These are phyloP conservation scores for Aureobasidium sp. DNA, from an alignment of 2,329 filamentous ascomycete species.

Conservation along the genomic window DNA sequence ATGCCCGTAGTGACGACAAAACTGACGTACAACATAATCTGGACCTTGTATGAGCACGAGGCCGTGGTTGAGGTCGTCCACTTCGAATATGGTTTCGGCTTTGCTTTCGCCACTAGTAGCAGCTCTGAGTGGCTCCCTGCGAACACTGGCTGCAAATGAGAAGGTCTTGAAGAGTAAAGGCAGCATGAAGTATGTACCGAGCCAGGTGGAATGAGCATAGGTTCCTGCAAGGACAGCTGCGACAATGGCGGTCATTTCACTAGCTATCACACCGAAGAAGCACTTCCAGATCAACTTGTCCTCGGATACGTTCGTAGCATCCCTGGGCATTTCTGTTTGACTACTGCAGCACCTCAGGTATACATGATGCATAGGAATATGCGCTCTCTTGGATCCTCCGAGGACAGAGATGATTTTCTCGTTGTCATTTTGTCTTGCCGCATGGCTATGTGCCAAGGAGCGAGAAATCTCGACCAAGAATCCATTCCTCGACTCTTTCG, in stretches of 20 bases:
- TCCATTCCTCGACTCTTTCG: neutral
- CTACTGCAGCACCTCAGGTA: too few species aligned
- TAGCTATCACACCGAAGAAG: neutral
- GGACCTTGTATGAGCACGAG: neutral
- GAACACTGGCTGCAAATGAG: neutral
- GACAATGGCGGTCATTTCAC: neutral
- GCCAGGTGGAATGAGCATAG: neutral
- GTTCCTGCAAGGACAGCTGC: neutral
- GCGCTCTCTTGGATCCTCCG: neutral
- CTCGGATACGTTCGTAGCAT: neutral
- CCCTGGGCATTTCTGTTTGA: neutral
- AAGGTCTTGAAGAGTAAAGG: neutral
- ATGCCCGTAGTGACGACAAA: neutral
- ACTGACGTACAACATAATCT: neutral
- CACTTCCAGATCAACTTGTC: neutral
- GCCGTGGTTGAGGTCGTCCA: neutral
- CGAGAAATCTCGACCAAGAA: neutral
- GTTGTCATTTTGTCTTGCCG: neutral
- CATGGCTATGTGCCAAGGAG: neutral
- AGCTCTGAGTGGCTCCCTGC: neutral
- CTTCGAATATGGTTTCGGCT: neutral
- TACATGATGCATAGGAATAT: neutral
- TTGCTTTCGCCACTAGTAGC: neutral
- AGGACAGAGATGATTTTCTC: neutral
- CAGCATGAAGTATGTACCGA: neutral